Evolutionary conservation across 1,139 yeast species (phyloP).

Genomic region (Kodamaea sp.): DNA sequence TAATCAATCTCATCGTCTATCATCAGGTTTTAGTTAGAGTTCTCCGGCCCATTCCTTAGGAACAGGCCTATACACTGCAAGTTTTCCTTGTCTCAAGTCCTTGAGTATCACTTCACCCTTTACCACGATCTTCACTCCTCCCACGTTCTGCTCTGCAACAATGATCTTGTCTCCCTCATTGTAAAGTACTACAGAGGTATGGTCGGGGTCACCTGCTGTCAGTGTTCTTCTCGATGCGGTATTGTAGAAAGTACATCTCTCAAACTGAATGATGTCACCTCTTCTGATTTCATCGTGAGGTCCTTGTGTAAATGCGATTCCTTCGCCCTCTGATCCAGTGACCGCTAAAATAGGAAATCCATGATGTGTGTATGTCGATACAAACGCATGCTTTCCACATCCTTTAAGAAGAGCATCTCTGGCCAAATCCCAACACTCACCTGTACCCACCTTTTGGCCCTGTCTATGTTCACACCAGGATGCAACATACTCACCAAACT

Average conservation of each 20-base stretch:
- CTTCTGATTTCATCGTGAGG: constrained; percentile 40
- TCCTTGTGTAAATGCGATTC: constrained; percentile 17
- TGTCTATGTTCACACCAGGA: constrained; percentile 59
- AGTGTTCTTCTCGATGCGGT: constrained; percentile 25
- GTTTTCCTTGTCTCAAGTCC: constrained; percentile 48
- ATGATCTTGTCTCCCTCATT: constrained; percentile 32
- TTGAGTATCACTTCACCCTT: constrained; percentile 45
- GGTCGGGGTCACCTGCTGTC: constrained; percentile 63
- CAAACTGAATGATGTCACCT: constrained; percentile 47
- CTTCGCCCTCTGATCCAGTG: constrained; percentile 24
- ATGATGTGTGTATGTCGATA: constrained; percentile 54
- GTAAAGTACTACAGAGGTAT: constrained; percentile 60
- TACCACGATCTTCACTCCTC: constrained; percentile 50
- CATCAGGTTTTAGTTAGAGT: constrained; percentile 16
- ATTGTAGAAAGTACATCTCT: constrained; percentile 44
- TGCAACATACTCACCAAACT: constrained; percentile 58
- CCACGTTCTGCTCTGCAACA: constrained; percentile 65
- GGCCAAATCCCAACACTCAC: constrained; percentile 83
- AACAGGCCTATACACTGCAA: constrained; percentile 58
- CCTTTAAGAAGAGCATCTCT: constrained; percentile 60
- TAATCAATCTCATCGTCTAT: not conserved
- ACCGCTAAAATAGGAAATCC: constrained; percentile 56
- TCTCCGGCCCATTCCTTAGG: constrained; percentile 55
- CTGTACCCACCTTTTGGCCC: constrained; percentile 63
- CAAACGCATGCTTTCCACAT: constrained; percentile 64